Base-by-base conservation (phyloP, 805 yeast species). In the Candida berthetii region DNA sequence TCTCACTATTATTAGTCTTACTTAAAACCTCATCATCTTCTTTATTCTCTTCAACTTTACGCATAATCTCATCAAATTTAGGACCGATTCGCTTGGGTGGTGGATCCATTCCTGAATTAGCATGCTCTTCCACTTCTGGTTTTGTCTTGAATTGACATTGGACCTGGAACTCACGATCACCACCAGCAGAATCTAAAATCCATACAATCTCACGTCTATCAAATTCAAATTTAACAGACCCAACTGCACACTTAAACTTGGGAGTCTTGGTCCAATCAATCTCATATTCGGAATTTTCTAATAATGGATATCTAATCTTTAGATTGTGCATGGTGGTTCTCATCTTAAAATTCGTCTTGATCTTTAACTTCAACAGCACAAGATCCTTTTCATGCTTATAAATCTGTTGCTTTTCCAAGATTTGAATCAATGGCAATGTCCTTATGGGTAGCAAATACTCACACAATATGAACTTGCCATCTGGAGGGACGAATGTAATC, bases 401-500 rank as follows among this genome's bases (percentile, higher is more conserved):
- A 3, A 6, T 9, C 18, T 34, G 37, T 16, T 41, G 28, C 19
- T 36, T 38, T 5, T 31, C 16, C 18, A 33, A 5, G 11, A 44
- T 19, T 24, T 44, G 40, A 3, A 44, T 14, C 2, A 39, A 11
- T 25, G 45, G 55, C 33, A 38, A 41, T 37, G 66, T 58, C 7
- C 60, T 53, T 34, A 64, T 47, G 2, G 85, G 78, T 48, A 66
- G 43, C 31, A 58, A 57, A 35, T 67, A 67, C 39, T 55, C 52
- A 40, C 69, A 65, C 31, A 88, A 71, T 27, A 79, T 77, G 57
- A 86, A 87, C 48, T 77, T 78, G 1, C 96, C 96, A 66, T 88
- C 96, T 0, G 96, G 96, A 14, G 97, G 96, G 15, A 84, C 77
- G 58, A 89, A 90, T 24, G 81, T 76, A 27, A 90, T 78, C 42